These are phyloP conservation scores for Hemisphaericaspora nanyangensis DNA, from an alignment of 805 yeast genomes.

Conservation along the genomic window DNA sequence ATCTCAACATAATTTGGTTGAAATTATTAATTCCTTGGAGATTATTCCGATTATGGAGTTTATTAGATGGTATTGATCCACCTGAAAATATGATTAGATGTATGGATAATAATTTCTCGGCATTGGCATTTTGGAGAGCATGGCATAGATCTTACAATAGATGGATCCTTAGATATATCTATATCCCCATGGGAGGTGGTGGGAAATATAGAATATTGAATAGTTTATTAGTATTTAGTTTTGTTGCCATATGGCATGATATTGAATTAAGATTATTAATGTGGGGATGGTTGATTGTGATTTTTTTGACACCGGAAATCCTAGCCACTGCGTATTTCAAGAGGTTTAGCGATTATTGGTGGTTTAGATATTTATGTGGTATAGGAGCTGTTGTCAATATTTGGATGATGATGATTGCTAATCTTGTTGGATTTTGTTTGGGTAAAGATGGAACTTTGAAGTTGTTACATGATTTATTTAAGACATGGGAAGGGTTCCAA, in stretches of 20 bases:
- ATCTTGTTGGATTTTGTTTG: conserved; percentile 89
- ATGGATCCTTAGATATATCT: conserved; percentile 86
- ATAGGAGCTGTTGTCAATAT: conserved; percentile 84
- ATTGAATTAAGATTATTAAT: conserved; percentile 78
- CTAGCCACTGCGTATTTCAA: conserved; percentile 47
- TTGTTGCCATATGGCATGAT: conserved; percentile 98
- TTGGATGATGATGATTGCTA: conserved; percentile 98
- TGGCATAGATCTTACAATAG: conserved; percentile 95
- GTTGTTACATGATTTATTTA: conserved; percentile 65
- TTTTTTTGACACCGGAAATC: conserved; percentile 85
- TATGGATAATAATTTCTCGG: conserved; percentile 89
- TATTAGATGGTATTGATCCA: conserved; percentile 89
- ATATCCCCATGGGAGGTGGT: conserved; percentile 87
- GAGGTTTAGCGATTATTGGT: conserved; percentile 44
- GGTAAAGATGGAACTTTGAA: conserved; percentile 80
- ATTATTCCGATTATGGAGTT: conserved; percentile 86
- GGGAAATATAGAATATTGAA: conserved; percentile 66
- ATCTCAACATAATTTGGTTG: conserved; percentile 88
- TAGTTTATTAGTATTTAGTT: conserved; percentile 81
- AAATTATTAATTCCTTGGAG: conserved; percentile 95
- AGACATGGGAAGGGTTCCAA: conserved; percentile 63
- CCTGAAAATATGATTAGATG: conserved; percentile 98
- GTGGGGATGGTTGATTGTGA: conserved; percentile 95
- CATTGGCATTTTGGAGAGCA: conserved; percentile 96
- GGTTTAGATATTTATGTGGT: conserved; percentile 83